A percentile compares a stretch with the other conserved stretches of the same genome.
These are phyloP conservation scores for Chlorociboria aeruginascens DNA, from an alignment of 495 filamentous ascomycete genomes.

Conservation along the genomic window DNA sequence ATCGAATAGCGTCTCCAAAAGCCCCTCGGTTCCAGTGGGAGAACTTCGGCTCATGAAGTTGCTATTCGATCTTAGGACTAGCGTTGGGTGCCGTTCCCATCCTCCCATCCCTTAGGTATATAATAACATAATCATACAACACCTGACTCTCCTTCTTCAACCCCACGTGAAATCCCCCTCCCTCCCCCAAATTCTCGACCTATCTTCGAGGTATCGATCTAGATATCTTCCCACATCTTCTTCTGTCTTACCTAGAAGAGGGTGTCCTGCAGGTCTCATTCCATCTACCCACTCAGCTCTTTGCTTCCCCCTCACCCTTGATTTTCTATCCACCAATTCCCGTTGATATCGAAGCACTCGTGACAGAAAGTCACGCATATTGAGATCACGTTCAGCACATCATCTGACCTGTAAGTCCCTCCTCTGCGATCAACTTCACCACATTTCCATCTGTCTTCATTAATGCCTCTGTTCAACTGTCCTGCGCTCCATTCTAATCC, in stretches of 20 bases:
- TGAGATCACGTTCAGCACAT: neutral
- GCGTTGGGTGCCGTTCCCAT: too few species aligned
- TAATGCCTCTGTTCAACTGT: conserved; percentile 1
- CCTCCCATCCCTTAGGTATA: too few species aligned
- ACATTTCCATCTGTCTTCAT: neutral
- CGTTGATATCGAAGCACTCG: neutral
- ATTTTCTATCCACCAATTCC: neutral
- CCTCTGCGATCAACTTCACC: conserved; percentile 1
- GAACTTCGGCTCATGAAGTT: too few species aligned
- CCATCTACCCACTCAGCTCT: neutral
- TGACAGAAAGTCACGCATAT: neutral
- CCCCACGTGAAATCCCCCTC: conserved; percentile 5
- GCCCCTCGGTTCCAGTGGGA: too few species aligned
- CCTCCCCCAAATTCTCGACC: neutral
- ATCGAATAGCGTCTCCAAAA: too few species aligned
- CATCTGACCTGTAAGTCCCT: neutral
- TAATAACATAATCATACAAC: neutral
- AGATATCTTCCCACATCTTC: neutral
- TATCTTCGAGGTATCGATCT: neutral
- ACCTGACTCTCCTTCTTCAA: neutral
- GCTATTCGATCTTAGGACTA: too few species aligned
- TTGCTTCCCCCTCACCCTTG: neutral
- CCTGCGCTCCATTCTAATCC: neutral
- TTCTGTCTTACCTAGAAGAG: conserved; percentile 2
- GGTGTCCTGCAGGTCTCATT: conserved; percentile 11